Base-by-base conservation (phyloP, 2,329 filamentous ascomycete genomes). In the Aspergillus unguis region DNA sequence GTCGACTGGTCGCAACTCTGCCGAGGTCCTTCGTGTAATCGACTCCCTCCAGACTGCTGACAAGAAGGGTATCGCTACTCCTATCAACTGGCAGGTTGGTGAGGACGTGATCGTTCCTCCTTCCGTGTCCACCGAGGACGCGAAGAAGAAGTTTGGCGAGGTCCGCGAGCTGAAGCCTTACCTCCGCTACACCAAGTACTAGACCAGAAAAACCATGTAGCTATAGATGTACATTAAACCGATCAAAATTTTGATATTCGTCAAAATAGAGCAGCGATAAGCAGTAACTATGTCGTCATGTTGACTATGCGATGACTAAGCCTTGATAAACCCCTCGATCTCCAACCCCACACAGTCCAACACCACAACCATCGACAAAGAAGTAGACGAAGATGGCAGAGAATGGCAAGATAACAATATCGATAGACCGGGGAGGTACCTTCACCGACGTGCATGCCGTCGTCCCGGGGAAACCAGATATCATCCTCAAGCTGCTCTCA, bases 41-140 rank as follows among this genome's bases (percentile, higher is more conserved):
- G 87, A 91, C 78, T 88, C 86, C 52, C 82, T 91, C 59, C 87
- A 90, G 80, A 85, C 85, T 40, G 90, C 87, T 54, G 92, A 96
- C 77, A 91, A 90, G 83, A 85, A 92, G 82, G 87, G 87, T 65
- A 77, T 95, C 69, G 91, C 87, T 60, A 94, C 89, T 52, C 91
- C 91, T 45, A 92, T 96, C 75, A 88, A 96, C 80, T 96, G 91
- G 91, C 79, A 86, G 36, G 85, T 85, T 41, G 91, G 91, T 50
- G 87, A 95, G 66, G 91, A 96, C 71, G 92, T 96, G 62, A 95
- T 96, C 69, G 88, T 96, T 58, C 90, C 91, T 69, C 90, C 91
- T 43, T 80, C 79, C 56, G 84, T 96, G 70, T 87, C 84, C 71
- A 91, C 90, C 58, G 88, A 89, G 72, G 86, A 94, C 77, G 92